These are phyloP conservation scores for Penicillium sp. DNA, from an alignment of 2,329 filamentous ascomycete species.

Conservation along the genomic window DNA sequence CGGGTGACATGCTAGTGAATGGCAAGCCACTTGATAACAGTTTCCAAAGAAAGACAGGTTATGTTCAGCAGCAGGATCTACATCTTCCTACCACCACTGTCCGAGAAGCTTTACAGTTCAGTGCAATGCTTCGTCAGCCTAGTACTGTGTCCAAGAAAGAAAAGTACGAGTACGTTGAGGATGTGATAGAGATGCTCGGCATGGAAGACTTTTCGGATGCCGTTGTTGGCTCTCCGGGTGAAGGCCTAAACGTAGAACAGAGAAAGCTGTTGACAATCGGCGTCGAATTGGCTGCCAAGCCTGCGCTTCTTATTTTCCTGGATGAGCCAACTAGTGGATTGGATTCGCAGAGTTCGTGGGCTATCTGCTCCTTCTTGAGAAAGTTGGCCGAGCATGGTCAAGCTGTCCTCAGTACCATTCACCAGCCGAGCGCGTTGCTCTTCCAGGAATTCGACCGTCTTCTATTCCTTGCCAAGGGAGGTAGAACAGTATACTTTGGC, in stretches of 20 bases:
- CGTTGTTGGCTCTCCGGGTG: constrained; percentile 80
- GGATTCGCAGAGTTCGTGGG: constrained; percentile 87
- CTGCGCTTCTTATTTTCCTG: constrained; percentile 80
- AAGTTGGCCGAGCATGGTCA: constrained; percentile 85
- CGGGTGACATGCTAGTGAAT: constrained; percentile 67
- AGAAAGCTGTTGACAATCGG: constrained; percentile 79
- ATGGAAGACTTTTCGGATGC: constrained; percentile 89
- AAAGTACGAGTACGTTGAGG: constrained; percentile 81
- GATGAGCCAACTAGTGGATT: constrained; percentile 92
- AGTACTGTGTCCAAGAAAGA: constrained; percentile 66
- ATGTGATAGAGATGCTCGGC: constrained; percentile 77
- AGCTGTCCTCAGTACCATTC: constrained; percentile 88
- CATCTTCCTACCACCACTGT: constrained; percentile 83
- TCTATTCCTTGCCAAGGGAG: constrained; percentile 63
- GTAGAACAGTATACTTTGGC: constrained; percentile 67
- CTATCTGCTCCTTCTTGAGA: constrained; percentile 80
- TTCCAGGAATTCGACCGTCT: constrained; percentile 76
- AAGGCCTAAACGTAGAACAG: constrained; percentile 65
- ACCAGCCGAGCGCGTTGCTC: constrained; percentile 89
- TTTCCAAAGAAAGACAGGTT: constrained; percentile 67
- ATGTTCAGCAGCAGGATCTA: constrained; percentile 71
- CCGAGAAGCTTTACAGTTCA: constrained; percentile 81
- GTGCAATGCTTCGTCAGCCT: constrained; percentile 79
- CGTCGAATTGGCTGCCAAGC: constrained; percentile 88
- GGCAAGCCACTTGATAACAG: constrained; percentile 56